Percentiles rank a stretch among this genome's conserved stretches.
These are phyloP conservation scores for Mortierella antarctica DNA, from an alignment of 192 early-diverging fungal genomes.

Conservation along the genomic window DNA sequence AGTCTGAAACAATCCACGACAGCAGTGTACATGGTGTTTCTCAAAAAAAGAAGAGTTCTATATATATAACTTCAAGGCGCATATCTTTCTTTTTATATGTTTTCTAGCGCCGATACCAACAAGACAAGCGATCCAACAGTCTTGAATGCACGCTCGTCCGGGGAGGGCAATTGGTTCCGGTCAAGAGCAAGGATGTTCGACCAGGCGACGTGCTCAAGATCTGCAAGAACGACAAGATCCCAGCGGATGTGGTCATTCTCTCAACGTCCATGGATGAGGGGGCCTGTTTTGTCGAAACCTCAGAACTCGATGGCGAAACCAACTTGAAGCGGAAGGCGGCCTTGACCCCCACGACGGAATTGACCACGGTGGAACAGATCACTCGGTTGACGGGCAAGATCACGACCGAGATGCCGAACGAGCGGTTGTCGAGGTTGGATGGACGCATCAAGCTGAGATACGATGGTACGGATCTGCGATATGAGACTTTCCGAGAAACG, in stretches of 20 bases:
- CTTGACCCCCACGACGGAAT: constrained; percentile 77
- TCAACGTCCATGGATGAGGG: constrained; percentile 93
- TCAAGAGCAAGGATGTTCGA: constrained; percentile 80
- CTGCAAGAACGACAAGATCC: constrained; percentile 87
- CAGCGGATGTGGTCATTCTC: constrained; percentile 90
- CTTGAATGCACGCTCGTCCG: constrained; percentile 32
- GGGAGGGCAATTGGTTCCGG: constrained; percentile 54
- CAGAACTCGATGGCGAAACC: constrained; percentile 96
- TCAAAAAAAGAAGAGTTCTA: constrained; percentile 58
- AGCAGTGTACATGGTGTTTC: constrained; percentile 23
- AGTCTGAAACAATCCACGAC: not conserved
- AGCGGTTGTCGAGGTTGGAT: constrained; percentile 92
- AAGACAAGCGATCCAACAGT: constrained; percentile 44
- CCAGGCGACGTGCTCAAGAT: constrained; percentile 93
- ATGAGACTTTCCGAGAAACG: constrained; percentile 19
- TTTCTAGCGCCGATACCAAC: constrained; percentile 41
- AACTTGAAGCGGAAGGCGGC: constrained; percentile 96
- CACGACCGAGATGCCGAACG: constrained; percentile 94
- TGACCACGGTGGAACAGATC: constrained; percentile 76
- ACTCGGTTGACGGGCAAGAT: constrained; percentile 73
- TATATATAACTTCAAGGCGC: constrained; percentile 56
- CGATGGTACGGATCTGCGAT: constrained; percentile 21
- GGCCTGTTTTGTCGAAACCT: constrained; percentile 95
- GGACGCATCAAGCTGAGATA: constrained; percentile 62
- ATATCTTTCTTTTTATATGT: not conserved